Percentiles rank a stretch among this genome's conserved stretches.
These are phyloP conservation scores for Aspergillus sparsus DNA, from an alignment of 495 filamentous ascomycete genomes.

Conservation along the genomic window DNA sequence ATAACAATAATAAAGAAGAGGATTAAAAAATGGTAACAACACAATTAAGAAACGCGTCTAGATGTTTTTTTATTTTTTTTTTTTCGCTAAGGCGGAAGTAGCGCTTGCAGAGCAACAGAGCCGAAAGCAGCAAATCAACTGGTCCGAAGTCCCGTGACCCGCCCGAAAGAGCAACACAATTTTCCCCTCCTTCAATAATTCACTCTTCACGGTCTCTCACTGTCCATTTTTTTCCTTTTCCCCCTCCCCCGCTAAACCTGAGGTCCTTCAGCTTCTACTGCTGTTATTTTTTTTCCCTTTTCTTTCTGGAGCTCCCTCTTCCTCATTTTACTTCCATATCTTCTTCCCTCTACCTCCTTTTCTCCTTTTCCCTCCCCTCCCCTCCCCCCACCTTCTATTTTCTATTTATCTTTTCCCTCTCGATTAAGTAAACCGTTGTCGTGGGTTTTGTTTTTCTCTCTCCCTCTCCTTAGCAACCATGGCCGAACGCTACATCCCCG, in stretches of 20 bases:
- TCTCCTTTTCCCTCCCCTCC: conserved; percentile 20
- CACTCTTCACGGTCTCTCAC: conserved; percentile 10
- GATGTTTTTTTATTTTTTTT: conserved; percentile 1
- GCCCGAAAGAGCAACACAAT: conserved; percentile 28
- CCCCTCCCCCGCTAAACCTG: conserved; percentile 19
- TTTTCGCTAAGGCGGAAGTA: conserved; percentile 33
- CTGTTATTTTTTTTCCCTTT: neutral
- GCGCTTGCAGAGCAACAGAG: conserved; percentile 15
- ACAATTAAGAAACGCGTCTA: conserved; percentile 10
- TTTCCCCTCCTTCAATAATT: conserved; percentile 27
- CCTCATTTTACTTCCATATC: conserved; percentile 30
- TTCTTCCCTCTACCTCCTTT: conserved; percentile 36
- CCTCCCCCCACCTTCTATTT: conserved; percentile 23
- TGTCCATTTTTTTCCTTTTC: conserved; percentile 14
- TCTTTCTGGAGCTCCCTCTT: conserved; percentile 31
- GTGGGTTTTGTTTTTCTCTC: conserved; percentile 38
- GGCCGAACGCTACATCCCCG: conserved; percentile 98
- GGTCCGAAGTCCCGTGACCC: conserved; percentile 24
- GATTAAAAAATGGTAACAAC: neutral
- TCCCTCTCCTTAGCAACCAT: conserved; percentile 60
- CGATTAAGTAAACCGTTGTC: conserved; percentile 21
- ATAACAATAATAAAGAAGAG: neutral
- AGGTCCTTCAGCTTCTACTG: conserved; percentile 5
- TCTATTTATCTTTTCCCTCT: conserved; percentile 30
- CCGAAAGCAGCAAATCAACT: conserved; percentile 29